Percentiles rank a stretch among this genome's conserved stretches.
These are phyloP conservation scores for Boeremia lycopersici DNA, from an alignment of 2,329 filamentous ascomycete genomes.

Conservation along the genomic window DNA sequence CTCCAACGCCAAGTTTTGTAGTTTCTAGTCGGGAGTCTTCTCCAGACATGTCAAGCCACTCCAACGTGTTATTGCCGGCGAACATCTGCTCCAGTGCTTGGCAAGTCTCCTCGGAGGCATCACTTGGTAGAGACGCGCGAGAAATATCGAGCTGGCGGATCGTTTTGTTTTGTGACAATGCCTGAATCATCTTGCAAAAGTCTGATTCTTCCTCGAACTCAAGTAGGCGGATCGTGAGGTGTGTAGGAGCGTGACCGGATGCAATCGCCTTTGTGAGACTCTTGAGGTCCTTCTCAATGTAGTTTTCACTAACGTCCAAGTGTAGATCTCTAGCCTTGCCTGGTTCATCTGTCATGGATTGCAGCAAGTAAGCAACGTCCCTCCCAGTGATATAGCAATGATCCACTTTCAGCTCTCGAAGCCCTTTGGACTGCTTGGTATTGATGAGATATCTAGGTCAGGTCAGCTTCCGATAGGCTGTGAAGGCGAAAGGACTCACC, in stretches of 20 bases:
- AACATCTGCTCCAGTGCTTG: constrained; percentile 68
- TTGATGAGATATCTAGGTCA: constrained; percentile 63
- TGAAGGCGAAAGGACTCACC: constrained; percentile 24
- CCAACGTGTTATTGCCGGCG: constrained; percentile 68
- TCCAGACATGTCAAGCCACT: constrained; percentile 72
- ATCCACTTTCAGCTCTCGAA: constrained; percentile 68
- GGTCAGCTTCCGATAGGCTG: constrained; percentile 42
- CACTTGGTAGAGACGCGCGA: constrained; percentile 71
- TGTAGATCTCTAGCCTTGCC: constrained; percentile 63
- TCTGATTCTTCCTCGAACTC: constrained; percentile 70
- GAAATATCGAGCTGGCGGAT: constrained; percentile 71
- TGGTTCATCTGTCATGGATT: constrained; percentile 62
- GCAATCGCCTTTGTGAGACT: constrained; percentile 60
- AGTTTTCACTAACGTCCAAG: constrained; percentile 69
- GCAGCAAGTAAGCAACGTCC: constrained; percentile 69
- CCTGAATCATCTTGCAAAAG: constrained; percentile 67
- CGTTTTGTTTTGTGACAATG: constrained; percentile 66
- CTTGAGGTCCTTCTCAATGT: constrained; percentile 59
- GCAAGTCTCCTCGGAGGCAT: constrained; percentile 71
- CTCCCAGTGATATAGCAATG: constrained; percentile 69
- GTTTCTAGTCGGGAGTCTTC: constrained; percentile 75
- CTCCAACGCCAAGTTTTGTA: constrained; percentile 70
- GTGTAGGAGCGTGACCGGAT: constrained; percentile 62
- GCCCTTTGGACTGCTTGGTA: constrained; percentile 61
- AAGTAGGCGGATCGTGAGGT: constrained; percentile 70